phyloP scores from a whole-genome alignment of 140 eudicot species.

The Oenanthe javanica region DNA sequence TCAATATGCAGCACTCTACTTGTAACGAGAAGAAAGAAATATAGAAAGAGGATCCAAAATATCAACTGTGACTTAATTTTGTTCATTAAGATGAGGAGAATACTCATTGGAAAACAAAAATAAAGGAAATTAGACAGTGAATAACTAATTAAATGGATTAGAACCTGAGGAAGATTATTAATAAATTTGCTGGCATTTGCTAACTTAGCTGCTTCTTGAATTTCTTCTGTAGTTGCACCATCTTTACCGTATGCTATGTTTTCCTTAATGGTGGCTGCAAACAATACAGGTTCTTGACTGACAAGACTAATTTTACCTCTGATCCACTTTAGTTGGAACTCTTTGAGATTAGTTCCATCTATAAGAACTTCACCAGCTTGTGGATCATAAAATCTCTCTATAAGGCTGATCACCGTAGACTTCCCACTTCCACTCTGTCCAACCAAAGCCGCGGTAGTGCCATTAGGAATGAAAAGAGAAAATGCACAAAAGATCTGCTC shows the following conservation, averaged over 20 bases:
- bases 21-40: neutral
- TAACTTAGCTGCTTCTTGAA: constrained; percentile 17
- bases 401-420: constrained; percentile 23
- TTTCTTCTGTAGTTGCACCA: constrained; percentile 22
- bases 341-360: constrained; percentile 22
- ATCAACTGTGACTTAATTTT: neutral
- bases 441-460: constrained; percentile 11
- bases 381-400: constrained; percentile 34
- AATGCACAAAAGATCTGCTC: constrained; percentile 11
- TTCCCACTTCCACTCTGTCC: constrained; percentile 17
- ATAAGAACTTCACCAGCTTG: constrained; percentile 20
- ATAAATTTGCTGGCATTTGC: constrained; percentile 29
- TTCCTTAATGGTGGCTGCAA: constrained; percentile 25
- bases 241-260: constrained; percentile 28
- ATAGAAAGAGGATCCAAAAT: neutral
- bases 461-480: constrained; percentile 10
- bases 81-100: neutral
- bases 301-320: constrained; percentile 26
- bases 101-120: too few relatives aligned
- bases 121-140: neutral
- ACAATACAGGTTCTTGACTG: constrained; percentile 32
- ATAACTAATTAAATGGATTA: neutral
- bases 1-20: neutral
- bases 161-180: constrained; percentile 18
- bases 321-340: constrained; percentile 22